phyloP scores from a whole-genome alignment of 345 rosid species.

The Turnera subulata region DNA sequence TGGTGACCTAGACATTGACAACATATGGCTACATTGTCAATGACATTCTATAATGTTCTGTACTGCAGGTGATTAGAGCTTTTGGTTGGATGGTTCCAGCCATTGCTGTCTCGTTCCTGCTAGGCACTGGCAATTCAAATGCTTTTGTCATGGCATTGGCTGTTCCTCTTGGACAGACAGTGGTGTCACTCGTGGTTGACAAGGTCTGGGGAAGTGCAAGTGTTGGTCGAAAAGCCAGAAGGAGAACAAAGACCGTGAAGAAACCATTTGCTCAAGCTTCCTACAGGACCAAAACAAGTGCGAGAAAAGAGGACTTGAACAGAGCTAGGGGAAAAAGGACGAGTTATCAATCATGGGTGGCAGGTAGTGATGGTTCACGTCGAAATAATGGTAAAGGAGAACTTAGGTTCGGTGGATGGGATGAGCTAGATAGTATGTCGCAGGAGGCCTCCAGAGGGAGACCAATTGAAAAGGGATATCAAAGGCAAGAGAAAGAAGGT shows the following conservation, averaged over 20 bases:
- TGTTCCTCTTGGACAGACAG: conserved; percentile 73
- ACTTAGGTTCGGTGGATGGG: conserved; percentile 74
- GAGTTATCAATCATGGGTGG: conserved; percentile 65
- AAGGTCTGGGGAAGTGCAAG: conserved; percentile 47
- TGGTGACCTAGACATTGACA: too few relatives aligned
- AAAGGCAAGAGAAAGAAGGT: conserved; percentile 26
- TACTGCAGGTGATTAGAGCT: conserved; percentile 51
- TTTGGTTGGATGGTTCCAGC: conserved; percentile 87
- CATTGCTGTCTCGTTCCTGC: conserved; percentile 52
- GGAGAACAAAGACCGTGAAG: conserved; percentile 27
- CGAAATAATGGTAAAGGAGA: conserved; percentile 13
- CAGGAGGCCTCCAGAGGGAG: conserved; percentile 10
- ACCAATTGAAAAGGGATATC: conserved; percentile 15
- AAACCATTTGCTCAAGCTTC: conserved; percentile 39
- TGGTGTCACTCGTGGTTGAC: conserved; percentile 49
- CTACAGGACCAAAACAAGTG: conserved; percentile 17
- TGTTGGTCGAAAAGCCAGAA: conserved; percentile 30
- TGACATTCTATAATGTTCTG: not conserved
- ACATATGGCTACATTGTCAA: too few relatives aligned
- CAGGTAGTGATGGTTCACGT: conserved; percentile 28
- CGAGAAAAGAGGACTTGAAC: conserved; percentile 21
- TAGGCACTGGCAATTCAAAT: conserved; percentile 64
- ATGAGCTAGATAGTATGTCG: conserved; percentile 51
- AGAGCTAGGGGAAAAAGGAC: conserved; percentile 24
- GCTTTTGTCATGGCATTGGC: conserved; percentile 84